phyloP scores from a whole-genome alignment of 169 alveolate species.

The Cryptosporidium baileyi region DNA sequence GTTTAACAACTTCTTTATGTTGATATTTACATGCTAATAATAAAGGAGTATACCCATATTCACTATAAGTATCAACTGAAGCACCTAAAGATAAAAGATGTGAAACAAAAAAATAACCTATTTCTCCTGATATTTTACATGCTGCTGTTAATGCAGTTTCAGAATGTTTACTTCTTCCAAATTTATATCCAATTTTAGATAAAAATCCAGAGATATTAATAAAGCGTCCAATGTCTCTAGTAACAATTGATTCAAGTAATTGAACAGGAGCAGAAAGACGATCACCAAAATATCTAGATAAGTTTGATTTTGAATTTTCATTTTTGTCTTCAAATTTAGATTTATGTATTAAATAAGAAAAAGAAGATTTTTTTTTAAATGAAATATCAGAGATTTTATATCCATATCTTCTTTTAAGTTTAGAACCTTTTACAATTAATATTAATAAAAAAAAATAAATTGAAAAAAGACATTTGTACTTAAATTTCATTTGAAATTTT shows the following conservation, averaged over 20 bases:
- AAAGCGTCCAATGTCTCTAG: slow-evolving; percentile 55
- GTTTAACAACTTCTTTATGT: slow-evolving; percentile 35
- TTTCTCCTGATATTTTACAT: slow-evolving; percentile 60
- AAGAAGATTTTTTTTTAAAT: background rate
- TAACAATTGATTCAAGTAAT: slow-evolving; percentile 18
- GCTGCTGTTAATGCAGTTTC: slow-evolving; percentile 64
- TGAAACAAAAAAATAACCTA: slow-evolving; percentile 43
- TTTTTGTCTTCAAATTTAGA: background rate
- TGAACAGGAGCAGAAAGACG: slow-evolving; percentile 60
- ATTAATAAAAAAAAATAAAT: background rate
- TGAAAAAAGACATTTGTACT: background rate
- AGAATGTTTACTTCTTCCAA: slow-evolving; percentile 54
- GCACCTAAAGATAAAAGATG: slow-evolving; percentile 67
- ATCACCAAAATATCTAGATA: slow-evolving; percentile 41
- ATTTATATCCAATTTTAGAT: slow-evolving; percentile 36
- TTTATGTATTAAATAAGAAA: background rate
- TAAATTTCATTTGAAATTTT: no score
- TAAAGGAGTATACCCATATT: slow-evolving; percentile 43
- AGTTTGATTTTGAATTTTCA: background rate
- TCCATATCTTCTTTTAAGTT: slow-evolving; percentile 33
- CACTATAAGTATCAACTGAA: slow-evolving; percentile 32
- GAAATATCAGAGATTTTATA: slow-evolving; percentile 11
- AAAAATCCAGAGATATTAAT: slow-evolving; percentile 28
- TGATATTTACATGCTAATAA: slow-evolving; percentile 39
- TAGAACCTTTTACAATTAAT: background rate